phyloP scores from a whole-genome alignment of 345 rosid species.

The Moricandia arvensis region DNA sequence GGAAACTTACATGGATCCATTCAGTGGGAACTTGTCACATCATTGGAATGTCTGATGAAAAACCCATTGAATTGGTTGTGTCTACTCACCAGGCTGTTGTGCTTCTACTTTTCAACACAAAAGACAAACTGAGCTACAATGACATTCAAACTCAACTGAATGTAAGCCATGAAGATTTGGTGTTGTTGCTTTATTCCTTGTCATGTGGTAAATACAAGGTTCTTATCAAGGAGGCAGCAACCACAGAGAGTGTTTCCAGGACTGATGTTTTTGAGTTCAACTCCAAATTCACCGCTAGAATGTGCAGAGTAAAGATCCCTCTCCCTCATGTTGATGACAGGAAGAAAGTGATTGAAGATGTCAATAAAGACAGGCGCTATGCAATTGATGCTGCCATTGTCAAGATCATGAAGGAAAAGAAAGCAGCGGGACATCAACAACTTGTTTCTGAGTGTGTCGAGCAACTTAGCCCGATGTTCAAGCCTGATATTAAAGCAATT shows the following conservation, averaged over 20 bases:
- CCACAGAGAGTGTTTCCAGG: slow-evolving; percentile 49
- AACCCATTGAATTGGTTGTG: slow-evolving; percentile 54
- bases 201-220: slow-evolving; percentile 83
- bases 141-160: slow-evolving; percentile 26
- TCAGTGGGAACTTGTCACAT: slow-evolving; percentile 66
- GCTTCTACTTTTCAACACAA: neutral
- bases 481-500: slow-evolving; percentile 29
- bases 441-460: slow-evolving; percentile 84
- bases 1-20: slow-evolving; percentile 69
- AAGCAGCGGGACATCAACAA: slow-evolving; percentile 78
- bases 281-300: slow-evolving; percentile 72
- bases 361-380: slow-evolving; percentile 81
- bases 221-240: slow-evolving; percentile 61
- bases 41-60: slow-evolving; percentile 55
- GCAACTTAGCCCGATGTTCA: slow-evolving; percentile 92
- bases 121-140: too few species aligned
- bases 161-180: slow-evolving; percentile 77
- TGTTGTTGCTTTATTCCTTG: slow-evolving; percentile 81
- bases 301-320: slow-evolving; percentile 98
- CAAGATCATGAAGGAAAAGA: slow-evolving; percentile 91
- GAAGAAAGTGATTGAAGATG: slow-evolving; percentile 94
- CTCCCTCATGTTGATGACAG: slow-evolving; percentile 92
- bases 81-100: slow-evolving; percentile 87
- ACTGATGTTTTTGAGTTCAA: slow-evolving; percentile 66
- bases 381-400: slow-evolving; percentile 98